A percentile compares a stretch with the other conserved stretches of the same genome.
These are phyloP conservation scores for Hevea brasiliensis DNA, from an alignment of 345 rosid species.

Conservation along the genomic window DNA sequence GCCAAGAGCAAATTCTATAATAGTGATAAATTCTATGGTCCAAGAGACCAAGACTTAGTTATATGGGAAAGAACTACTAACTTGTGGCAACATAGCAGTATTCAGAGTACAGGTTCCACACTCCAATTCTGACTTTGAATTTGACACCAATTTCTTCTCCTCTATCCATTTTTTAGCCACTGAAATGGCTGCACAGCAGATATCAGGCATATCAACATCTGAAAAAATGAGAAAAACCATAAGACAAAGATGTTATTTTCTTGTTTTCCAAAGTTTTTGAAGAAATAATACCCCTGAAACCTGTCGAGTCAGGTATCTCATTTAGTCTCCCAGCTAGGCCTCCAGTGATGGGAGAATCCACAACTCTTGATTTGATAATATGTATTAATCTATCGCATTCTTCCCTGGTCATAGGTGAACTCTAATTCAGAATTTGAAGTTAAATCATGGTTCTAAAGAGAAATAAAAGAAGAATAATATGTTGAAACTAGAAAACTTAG, in stretches of 20 bases:
- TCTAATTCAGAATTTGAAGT: slow-evolving; percentile 21
- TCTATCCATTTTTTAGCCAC: slow-evolving; percentile 84
- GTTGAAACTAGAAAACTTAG: not conserved
- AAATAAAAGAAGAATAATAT: slow-evolving; percentile 5
- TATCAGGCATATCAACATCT: slow-evolving; percentile 52
- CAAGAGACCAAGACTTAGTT: not conserved
- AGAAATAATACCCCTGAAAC: slow-evolving; percentile 40
- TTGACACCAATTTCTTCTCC: slow-evolving; percentile 69
- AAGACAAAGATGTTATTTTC: slow-evolving; percentile 15
- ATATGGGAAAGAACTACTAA: slow-evolving; percentile 32
- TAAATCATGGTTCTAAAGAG: slow-evolving; percentile 18
- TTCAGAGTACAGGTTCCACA: slow-evolving; percentile 35
- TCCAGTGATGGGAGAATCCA: slow-evolving; percentile 33
- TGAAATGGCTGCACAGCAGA: slow-evolving; percentile 47
- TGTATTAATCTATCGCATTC: slow-evolving; percentile 63
- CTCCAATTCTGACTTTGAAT: slow-evolving; percentile 50
- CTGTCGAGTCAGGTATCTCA: slow-evolving; percentile 23
- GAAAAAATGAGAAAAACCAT: slow-evolving; percentile 19
- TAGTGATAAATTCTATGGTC: not conserved
- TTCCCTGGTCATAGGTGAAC: slow-evolving; percentile 59
- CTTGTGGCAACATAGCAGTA: slow-evolving; percentile 37
- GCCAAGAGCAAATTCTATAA: not conserved
- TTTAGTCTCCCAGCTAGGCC: slow-evolving; percentile 27
- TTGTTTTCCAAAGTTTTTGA: slow-evolving; percentile 11
- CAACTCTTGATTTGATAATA: slow-evolving; percentile 75